A percentile compares a stretch with the other conserved stretches of the same genome.
Conservation (phyloP, 106 monocot genomes). For the Apostasia ramifera region DNA sequence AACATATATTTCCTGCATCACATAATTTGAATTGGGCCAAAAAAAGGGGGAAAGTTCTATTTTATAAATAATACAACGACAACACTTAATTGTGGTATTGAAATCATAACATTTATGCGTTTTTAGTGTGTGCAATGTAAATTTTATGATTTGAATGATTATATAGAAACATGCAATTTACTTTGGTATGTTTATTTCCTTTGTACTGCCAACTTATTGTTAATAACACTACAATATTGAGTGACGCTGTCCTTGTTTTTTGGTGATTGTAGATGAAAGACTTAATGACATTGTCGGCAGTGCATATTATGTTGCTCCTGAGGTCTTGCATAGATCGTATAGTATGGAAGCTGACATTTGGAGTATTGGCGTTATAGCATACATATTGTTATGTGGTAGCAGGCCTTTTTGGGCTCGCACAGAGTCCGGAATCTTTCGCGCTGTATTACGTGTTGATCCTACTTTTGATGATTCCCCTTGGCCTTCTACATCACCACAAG, state of each 20-base stretch:
- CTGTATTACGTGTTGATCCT: conserved; percentile 48
- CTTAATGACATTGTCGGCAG: conserved; percentile 68
- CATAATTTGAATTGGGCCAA: too few relatives aligned
- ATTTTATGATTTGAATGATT: too few relatives aligned
- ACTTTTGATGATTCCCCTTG: conserved; percentile 51
- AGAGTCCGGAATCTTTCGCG: conserved; percentile 60
- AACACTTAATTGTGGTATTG: too few relatives aligned
- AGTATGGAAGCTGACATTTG: conserved; percentile 61
- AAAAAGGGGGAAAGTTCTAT: too few relatives aligned
- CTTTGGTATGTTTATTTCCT: neutral
- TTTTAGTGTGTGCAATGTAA: too few relatives aligned
- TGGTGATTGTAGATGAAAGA: conserved; percentile 38
- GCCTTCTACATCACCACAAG: conserved; percentile 39
- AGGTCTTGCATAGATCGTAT: conserved; percentile 58
- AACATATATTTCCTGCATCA: too few relatives aligned
- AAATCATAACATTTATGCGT: too few relatives aligned
- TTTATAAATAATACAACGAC: too few relatives aligned
- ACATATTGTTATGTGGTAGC: conserved; percentile 62
- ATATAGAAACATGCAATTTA: neutral
- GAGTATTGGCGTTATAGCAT: conserved; percentile 69
- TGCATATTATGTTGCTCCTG: conserved; percentile 68
- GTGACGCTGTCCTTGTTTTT: neutral
- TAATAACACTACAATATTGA: neutral
- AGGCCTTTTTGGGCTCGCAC: conserved; percentile 67
- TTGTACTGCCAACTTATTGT: neutral